Conservation (phyloP, 2,329 filamentous ascomycete species). For the Arachnopeziza araneosa region DNA sequence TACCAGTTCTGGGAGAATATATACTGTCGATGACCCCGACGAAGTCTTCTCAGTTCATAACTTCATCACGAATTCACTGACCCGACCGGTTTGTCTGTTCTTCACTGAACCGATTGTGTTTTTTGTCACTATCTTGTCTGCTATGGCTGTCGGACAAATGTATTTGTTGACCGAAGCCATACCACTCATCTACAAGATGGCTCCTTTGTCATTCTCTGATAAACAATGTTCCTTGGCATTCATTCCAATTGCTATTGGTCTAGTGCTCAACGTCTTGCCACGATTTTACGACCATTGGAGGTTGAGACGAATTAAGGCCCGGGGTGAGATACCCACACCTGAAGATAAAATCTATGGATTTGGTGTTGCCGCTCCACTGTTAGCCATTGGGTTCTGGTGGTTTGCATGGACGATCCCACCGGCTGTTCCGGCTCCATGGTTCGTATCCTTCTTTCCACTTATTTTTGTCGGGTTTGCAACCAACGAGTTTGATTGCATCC, state of each 20-base stretch:
- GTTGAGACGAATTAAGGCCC: conserved; percentile 23
- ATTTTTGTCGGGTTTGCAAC: conserved; percentile 40
- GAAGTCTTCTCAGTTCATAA: neutral
- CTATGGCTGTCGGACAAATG: conserved; percentile 39
- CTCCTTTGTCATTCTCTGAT: conserved; percentile 30
- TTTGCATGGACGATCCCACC: conserved; percentile 45
- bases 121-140: conserved; percentile 36
- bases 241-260: conserved; percentile 36
- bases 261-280: conserved; percentile 36
- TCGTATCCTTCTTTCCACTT: conserved; percentile 36
- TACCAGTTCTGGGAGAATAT: conserved; percentile 17
- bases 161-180: conserved; percentile 43
- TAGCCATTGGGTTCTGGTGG: conserved; percentile 39
- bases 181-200: conserved; percentile 32
- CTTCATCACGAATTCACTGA: neutral
- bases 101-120: conserved; percentile 42
- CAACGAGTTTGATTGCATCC: conserved; percentile 37
- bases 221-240: conserved; percentile 32
- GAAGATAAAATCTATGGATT: conserved; percentile 44
- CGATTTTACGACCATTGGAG: conserved; percentile 38
- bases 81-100: conserved; percentile 28
- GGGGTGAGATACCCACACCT: conserved; percentile 27
- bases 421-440: conserved; percentile 31
- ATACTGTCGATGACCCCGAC: conserved; percentile 20
- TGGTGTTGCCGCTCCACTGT: conserved; percentile 36